These are phyloP conservation scores for Kluyveromyces starmeri DNA, from an alignment of 805 yeast genomes.

Conservation along the genomic window DNA sequence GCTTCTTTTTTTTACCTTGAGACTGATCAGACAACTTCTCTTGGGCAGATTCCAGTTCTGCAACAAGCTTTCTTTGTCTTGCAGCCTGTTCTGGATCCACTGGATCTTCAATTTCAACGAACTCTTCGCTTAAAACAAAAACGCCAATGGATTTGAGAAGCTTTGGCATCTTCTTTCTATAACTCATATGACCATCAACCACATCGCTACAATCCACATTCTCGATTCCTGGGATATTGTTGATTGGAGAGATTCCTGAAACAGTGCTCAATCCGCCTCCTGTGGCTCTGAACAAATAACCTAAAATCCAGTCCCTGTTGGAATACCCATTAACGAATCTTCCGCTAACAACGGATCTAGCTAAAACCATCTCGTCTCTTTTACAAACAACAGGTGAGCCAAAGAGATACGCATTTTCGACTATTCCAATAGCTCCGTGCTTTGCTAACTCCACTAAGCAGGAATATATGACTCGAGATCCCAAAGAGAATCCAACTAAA, in stretches of 20 bases:
- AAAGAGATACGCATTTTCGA: constrained; percentile 79
- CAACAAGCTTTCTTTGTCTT: constrained; percentile 70
- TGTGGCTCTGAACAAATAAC: constrained; percentile 90
- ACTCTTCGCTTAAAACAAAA: constrained; percentile 82
- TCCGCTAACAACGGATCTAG: constrained; percentile 83
- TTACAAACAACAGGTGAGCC: constrained; percentile 84
- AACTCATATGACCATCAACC: constrained; percentile 96
- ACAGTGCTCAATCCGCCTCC: constrained; percentile 90
- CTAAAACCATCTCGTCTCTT: constrained; percentile 65
- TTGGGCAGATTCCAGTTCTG: constrained; percentile 82
- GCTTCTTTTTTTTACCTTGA: constrained; percentile 32
- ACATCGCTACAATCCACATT: constrained; percentile 79
- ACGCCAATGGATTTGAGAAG: constrained; percentile 61
- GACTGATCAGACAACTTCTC: constrained; percentile 41
- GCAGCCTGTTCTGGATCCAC: constrained; percentile 85
- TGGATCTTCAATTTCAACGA: constrained; percentile 83
- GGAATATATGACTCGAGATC: constrained; percentile 85
- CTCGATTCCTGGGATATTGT: constrained; percentile 55
- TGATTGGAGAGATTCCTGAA: constrained; percentile 78
- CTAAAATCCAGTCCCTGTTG: constrained; percentile 90
- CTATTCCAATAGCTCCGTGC: constrained; percentile 76
- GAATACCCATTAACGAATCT: constrained; percentile 85
- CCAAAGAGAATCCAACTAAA: constrained; percentile 85
- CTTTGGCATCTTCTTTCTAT: constrained; percentile 87
- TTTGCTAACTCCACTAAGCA: constrained; percentile 81